A percentile compares a stretch with the other conserved stretches of the same genome.
phyloP scores from a whole-genome alignment of 2,329 filamentous ascomycete genomes.

The Metarhizium sp. region DNA sequence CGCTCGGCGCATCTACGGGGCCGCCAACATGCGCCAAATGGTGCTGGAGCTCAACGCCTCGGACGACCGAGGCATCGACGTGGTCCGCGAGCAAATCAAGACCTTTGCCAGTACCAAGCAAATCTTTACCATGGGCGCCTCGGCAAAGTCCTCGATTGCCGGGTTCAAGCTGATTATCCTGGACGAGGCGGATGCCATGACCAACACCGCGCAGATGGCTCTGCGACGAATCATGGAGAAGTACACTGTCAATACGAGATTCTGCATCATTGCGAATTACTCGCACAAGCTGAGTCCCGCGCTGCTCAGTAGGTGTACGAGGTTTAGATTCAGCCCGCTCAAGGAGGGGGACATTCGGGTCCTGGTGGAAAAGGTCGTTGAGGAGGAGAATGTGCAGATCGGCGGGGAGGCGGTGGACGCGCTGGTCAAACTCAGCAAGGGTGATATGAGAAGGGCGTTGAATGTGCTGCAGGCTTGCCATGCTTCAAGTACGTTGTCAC shows the following conservation, averaged over 20 bases:
- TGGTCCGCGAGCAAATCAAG: constrained; percentile 98
- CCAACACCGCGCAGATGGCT: constrained; percentile 96
- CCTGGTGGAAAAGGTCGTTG: constrained; percentile 81
- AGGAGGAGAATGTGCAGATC: constrained; percentile 80
- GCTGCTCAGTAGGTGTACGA: constrained; percentile 82
- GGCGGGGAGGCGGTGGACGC: constrained; percentile 71
- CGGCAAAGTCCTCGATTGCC: constrained; percentile 44
- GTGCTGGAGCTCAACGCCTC: constrained; percentile 96
- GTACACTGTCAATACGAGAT: constrained; percentile 94
- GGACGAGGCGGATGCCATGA: constrained; percentile 99
- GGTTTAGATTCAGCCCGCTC: constrained; percentile 89
- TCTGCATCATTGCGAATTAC: constrained; percentile 98
- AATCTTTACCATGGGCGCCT: constrained; percentile 67
- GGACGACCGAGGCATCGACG: constrained; percentile 94
- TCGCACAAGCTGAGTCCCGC: constrained; percentile 95
- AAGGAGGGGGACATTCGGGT: constrained; percentile 79
- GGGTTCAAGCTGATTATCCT: constrained; percentile 93
- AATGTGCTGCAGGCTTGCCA: constrained; percentile 97
- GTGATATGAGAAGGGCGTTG: constrained; percentile 89
- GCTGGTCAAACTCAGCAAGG: constrained; percentile 79
- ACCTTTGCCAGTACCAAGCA: constrained; percentile 97
- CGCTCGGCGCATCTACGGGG: constrained; percentile 84
- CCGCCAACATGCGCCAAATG: constrained; percentile 93
- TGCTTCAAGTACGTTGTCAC: constrained; percentile 65
- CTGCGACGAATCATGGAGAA: constrained; percentile 97